Evolutionary conservation across 2,329 filamentous ascomycete species (phyloP).

Genomic region (Ophiostoma australiae): DNA sequence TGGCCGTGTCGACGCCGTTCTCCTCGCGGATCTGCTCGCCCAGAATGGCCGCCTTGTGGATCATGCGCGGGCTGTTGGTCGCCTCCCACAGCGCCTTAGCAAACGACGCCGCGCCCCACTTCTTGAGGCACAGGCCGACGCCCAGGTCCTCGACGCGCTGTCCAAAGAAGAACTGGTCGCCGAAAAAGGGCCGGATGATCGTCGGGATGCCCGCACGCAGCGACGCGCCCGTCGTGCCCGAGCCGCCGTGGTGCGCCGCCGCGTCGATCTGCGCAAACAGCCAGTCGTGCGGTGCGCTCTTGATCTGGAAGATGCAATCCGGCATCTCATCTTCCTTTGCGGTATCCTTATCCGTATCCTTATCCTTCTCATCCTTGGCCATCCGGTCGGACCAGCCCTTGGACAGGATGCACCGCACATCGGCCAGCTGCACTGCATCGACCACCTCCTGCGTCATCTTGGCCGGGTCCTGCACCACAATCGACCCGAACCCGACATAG

Average conservation of each 20-base stretch:
- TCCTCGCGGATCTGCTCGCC: conserved; percentile 87
- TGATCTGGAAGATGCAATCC: conserved; percentile 71
- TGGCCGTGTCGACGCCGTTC: conserved; percentile 81
- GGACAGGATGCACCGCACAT: conserved; percentile 88
- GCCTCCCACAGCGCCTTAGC: conserved; percentile 86
- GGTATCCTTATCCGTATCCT: conserved; percentile 18
- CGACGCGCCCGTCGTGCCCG: conserved; percentile 90
- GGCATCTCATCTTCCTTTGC: background rate
- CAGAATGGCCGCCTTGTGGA: conserved; percentile 72
- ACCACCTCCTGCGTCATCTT: conserved; percentile 91
- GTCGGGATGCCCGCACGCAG: conserved; percentile 87
- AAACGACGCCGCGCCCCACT: conserved; percentile 81
- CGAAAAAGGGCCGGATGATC: conserved; percentile 94
- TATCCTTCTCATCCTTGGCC: conserved; percentile 30
- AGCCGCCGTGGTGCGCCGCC: conserved; percentile 88
- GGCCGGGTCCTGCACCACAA: conserved; percentile 83
- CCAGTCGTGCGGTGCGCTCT: conserved; percentile 93
- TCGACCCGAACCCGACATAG: conserved; percentile 95
- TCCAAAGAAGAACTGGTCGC: conserved; percentile 96
- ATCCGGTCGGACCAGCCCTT: conserved; percentile 93
- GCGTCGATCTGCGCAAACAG: conserved; percentile 91
- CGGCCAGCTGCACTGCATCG: conserved; percentile 82
- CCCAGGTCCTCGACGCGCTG: conserved; percentile 85
- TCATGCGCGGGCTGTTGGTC: conserved; percentile 86
- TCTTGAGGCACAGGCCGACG: conserved; percentile 83